These are phyloP conservation scores for Malassezia yamatoensis DNA, from an alignment of 1,284 basidiomycete genomes.

Conservation along the genomic window DNA sequence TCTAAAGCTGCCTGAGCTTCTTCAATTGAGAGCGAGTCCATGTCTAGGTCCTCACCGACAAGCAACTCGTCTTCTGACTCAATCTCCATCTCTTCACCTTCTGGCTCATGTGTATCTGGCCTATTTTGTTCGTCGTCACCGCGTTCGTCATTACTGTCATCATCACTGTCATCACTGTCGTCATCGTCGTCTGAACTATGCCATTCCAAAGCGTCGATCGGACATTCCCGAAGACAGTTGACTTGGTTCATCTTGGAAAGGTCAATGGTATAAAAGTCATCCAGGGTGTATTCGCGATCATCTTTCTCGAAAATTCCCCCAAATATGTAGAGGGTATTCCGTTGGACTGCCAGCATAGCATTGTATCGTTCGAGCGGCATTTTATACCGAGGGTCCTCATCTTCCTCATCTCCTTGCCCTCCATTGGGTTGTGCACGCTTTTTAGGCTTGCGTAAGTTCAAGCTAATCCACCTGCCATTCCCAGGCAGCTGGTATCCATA, in stretches of 20 bases:
- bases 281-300: slow-evolving; percentile 44
- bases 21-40: slow-evolving; percentile 15
- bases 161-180: slow-evolving; percentile 22
- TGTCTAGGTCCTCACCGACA: slow-evolving; percentile 4
- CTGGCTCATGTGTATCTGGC: slow-evolving; percentile 19
- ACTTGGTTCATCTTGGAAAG: slow-evolving; percentile 43
- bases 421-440: slow-evolving; percentile 50
- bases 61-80: slow-evolving; percentile 9
- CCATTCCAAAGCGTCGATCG: slow-evolving; percentile 45
- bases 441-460: slow-evolving; percentile 57
- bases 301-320: slow-evolving; percentile 44
- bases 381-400: slow-evolving; percentile 54
- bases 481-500: slow-evolving; percentile 65
- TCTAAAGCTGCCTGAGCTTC: slow-evolving; percentile 24
- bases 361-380: slow-evolving; percentile 75
- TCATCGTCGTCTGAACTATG: slow-evolving; percentile 37
- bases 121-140: slow-evolving; percentile 25
- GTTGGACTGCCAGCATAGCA: slow-evolving; percentile 74
- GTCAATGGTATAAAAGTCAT: slow-evolving; percentile 47
- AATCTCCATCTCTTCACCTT: slow-evolving; percentile 11
- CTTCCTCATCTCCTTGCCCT: slow-evolving; percentile 22
- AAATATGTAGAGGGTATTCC: slow-evolving; percentile 57
- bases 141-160: slow-evolving; percentile 22
- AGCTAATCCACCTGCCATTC: slow-evolving; percentile 68
- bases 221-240: slow-evolving; percentile 39